Percentiles rank a stretch among this genome's conserved stretches.
phyloP scores from a whole-genome alignment of 179 eudicot species.

The Vitellaria paradoxa region DNA sequence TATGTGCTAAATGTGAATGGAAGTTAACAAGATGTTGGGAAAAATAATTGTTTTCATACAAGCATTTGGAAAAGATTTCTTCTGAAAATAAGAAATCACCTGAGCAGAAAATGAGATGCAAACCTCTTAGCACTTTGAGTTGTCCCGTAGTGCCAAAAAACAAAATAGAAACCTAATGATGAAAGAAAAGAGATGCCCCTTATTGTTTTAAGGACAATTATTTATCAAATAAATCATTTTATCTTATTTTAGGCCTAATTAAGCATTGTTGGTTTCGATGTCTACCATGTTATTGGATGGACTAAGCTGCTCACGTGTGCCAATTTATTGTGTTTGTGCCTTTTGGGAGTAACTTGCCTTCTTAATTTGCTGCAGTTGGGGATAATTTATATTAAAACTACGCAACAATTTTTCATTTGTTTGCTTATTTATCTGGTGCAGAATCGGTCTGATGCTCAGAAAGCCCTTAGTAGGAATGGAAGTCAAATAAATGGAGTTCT shows the following conservation, averaged over 20 bases:
- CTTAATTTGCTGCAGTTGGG: constrained; percentile 11
- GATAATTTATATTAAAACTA: background rate
- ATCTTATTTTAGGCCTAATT: no score
- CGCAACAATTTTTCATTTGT: background rate
- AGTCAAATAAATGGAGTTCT: constrained; percentile 80
- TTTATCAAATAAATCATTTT: no score
- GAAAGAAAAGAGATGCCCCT: no score
- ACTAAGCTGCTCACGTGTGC: no score
- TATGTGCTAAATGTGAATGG: background rate
- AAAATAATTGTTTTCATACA: background rate
- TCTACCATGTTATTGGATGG: background rate
- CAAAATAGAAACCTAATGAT: no score
- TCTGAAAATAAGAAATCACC: background rate
- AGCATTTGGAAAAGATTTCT: background rate
- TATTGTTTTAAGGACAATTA: no score
- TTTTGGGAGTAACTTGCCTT: background rate
- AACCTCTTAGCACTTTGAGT: no score
- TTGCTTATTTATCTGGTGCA: constrained; percentile 26
- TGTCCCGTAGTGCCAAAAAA: no score
- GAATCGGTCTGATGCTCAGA: constrained; percentile 90
- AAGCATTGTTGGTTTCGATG: background rate
- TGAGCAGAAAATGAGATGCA: background rate
- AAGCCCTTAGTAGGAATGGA: constrained; percentile 90
- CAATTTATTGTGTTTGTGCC: background rate
- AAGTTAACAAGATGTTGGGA: background rate